Conservation (phyloP, 768 basidiomycete genomes). For the Serendipita sp. region DNA sequence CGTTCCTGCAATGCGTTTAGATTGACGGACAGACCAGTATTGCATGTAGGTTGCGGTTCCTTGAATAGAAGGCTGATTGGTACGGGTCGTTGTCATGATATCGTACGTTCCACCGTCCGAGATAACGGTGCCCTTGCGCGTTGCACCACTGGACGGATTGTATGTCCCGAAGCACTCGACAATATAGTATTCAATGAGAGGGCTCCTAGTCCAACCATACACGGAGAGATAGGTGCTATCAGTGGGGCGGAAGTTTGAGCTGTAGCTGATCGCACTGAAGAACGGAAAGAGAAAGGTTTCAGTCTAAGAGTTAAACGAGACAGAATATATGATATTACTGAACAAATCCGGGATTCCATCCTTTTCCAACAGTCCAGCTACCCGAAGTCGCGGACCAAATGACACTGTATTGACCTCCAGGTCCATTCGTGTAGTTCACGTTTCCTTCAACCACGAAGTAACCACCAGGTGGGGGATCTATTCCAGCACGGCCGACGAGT, state of each 20-base stretch:
- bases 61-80: slow-evolving; percentile 27
- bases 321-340: slow-evolving; percentile 7
- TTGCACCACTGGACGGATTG: slow-evolving; percentile 23
- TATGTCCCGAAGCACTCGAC: slow-evolving; percentile 26
- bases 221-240: slow-evolving; percentile 30
- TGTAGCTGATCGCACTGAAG: slow-evolving; percentile 24
- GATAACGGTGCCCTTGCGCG: slow-evolving; percentile 24
- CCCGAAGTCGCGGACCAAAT: slow-evolving; percentile 18
- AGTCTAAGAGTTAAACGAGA: neutral
- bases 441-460: slow-evolving; percentile 4
- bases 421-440: slow-evolving; percentile 21
- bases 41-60: slow-evolving; percentile 32
- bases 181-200: slow-evolving; percentile 34
- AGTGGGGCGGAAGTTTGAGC: slow-evolving; percentile 21
- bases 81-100: slow-evolving; percentile 24
- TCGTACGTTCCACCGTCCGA: slow-evolving; percentile 29
- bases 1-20: too few relatives aligned
- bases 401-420: slow-evolving; percentile 20
- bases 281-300: neutral
- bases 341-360: slow-evolving; percentile 24
- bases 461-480: slow-evolving; percentile 18
- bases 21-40: slow-evolving; percentile 28
- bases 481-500: neutral
- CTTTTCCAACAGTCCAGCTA: slow-evolving; percentile 26
- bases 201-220: slow-evolving; percentile 31